Base-by-base conservation (phyloP, 2,329 filamentous ascomycete genomes). In the Gaeumannomyces sp. region DNA sequence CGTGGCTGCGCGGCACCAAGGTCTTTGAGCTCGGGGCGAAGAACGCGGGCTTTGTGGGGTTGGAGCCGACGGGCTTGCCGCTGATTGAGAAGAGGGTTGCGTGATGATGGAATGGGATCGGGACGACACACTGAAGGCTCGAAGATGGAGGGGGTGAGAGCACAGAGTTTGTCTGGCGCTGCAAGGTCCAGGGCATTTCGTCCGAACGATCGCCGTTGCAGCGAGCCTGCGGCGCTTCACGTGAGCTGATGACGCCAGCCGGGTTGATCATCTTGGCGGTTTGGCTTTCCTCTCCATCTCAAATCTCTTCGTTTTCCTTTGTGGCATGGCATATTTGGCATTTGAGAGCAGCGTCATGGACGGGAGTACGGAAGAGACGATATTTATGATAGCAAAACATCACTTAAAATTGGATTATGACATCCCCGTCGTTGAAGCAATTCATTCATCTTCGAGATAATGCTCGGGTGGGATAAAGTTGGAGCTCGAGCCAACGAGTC, bases 1-100 rank as follows among this genome's bases (percentile, higher is more conserved):
- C 93, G 10, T 97, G 92, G 90, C 73, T 97, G 67, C 83, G 93
- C 8, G 93, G 93, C 0, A 80, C 79, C 68, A 88, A 84, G 74
- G 83, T 97, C n/a, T 96, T 90, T 75, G 83, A 85, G 67, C 80
- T 90, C 38, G 87, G 85, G n/a, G 84, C 80, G 0, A 70, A 65
- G 6, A 76, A 82, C 45, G 75, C 72, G 5, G 84, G 85, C 2
- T 85, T 88, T 66, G 77, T 85, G 0, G 74, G 73, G 3, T 79
- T 74, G 2, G 71, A 68, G 71, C 84, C 85, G 1, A 70, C 79
- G 2, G 85, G 85, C 4, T 74, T 80, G 73, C 74, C 81, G 1
- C 90, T 92, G 69, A 78, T 80, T 4, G 87, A 89, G 77, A 87
- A 82, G 78, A 78, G 83, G 71, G 75, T 73, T 4, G 73, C 73